Evolutionary conservation across 805 yeast genomes (phyloP), one percentile per base, ranked within the genome.

Genomic region (Saturnispora sekii): DNA sequence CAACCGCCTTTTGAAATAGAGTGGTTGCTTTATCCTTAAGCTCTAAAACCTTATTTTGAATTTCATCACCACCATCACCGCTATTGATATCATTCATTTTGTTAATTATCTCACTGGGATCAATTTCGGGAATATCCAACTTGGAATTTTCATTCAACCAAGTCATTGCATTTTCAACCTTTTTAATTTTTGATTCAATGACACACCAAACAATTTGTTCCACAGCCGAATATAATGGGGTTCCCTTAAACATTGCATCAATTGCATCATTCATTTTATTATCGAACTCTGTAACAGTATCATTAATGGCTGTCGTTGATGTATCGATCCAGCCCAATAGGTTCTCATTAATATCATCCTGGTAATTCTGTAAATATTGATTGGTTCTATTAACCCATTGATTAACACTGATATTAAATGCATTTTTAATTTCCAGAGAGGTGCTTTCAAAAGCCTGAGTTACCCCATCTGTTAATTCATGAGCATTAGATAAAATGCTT

Each of bases 171-270:
- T 73, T 57, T 50, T 84, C 84, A 2, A 87, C 66, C 17, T 72
- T 68, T 11, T 68, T 69, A 6, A 90, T 60, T 54, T 90, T 93
- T 40, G 81, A 68, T 14, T 85, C 90, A 33, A 93, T 68, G 3
- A 85, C 76, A 64, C 98, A 90, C 30, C 80, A 77, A 4, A 89
- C 83, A 0, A 87, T 77, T 0, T 81, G 71, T 28, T 72, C 69
- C 38, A 87, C 69, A 0, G 94, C 84, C 1, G 59, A 58, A 39
- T 78, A 74, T 10, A 90, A 63, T 0, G 83, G 74, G 0, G 97
- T 86, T 3, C 70, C 70, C 5, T 79, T 77, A 62, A 93, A 88
- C 0, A 79, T 69, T 8, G 70, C 67, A 28, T 69, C 68, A 5
- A 93, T 60, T 0, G 78, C 77, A 3, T 57, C 54, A 56, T 84